A percentile compares a stretch with the other conserved stretches of the same genome.
phyloP scores from a whole-genome alignment of 192 early-diverging fungal genomes.

The Coemansia sp. region DNA sequence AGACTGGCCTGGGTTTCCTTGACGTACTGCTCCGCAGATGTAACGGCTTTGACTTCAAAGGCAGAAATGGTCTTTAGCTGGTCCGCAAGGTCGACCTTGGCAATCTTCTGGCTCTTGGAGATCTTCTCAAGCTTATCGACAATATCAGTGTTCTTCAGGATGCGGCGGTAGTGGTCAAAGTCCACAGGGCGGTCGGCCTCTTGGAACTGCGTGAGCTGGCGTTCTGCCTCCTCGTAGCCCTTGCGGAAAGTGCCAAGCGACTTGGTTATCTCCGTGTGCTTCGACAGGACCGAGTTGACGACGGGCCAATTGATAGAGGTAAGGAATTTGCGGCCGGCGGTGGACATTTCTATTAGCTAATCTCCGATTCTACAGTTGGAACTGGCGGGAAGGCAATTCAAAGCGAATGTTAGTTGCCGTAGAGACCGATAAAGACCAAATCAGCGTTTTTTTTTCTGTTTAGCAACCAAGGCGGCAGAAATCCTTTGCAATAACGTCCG shows the following conservation, averaged over 20 bases:
- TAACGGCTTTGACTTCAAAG: constrained; percentile 73
- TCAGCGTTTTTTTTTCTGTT: neutral
- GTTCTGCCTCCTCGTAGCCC: constrained; percentile 87
- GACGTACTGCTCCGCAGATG: constrained; percentile 77
- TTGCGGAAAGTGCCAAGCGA: constrained; percentile 89
- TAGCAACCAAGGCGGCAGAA: too few relatives aligned
- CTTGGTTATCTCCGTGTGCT: constrained; percentile 86
- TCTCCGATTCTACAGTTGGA: neutral
- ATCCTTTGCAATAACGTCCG: neutral
- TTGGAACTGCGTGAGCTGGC: constrained; percentile 76
- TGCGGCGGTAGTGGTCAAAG: constrained; percentile 82
- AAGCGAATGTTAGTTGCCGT: neutral
- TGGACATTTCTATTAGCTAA: constrained; percentile 29
- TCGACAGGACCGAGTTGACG: constrained; percentile 72
- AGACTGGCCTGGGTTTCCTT: constrained; percentile 83
- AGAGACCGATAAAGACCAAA: neutral
- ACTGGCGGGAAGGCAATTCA: neutral
- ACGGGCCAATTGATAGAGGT: constrained; percentile 86
- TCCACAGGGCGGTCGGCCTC: constrained; percentile 80
- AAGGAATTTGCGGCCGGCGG: constrained; percentile 62
- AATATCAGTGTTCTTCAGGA: constrained; percentile 89
- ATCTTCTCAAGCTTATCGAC: constrained; percentile 90
- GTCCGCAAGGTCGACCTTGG: constrained; percentile 76
- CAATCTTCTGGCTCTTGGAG: constrained; percentile 74
- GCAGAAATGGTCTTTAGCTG: constrained; percentile 81